phyloP scores from a whole-genome alignment of 495 filamentous ascomycete species.

The Penicillium paxilli region DNA sequence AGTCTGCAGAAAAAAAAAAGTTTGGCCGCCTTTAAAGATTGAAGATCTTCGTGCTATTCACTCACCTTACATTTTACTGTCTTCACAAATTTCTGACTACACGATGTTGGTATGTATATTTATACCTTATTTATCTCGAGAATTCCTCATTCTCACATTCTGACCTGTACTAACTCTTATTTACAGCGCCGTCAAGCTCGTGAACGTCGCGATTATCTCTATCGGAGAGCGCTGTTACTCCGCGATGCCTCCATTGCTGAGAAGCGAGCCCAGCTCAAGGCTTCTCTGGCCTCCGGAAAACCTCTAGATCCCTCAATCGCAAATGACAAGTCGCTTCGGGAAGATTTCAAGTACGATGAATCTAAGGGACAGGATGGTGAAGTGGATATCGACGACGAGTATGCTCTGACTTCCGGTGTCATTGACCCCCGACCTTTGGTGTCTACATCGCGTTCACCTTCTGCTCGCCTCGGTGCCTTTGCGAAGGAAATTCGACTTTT shows the following conservation, averaged over 20 bases:
- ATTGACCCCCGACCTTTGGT: slow-evolving; percentile 87
- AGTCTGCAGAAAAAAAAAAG: slow-evolving; percentile 43
- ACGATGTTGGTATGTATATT: slow-evolving; percentile 45
- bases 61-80: slow-evolving; percentile 1
- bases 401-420: slow-evolving; percentile 78
- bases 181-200: slow-evolving; percentile 70
- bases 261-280: slow-evolving; percentile 83
- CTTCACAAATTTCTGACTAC: slow-evolving; percentile 4
- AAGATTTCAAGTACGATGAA: slow-evolving; percentile 94
- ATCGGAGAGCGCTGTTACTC: slow-evolving; percentile 75
- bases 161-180: slow-evolving; percentile 16
- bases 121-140: background rate
- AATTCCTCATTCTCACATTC: no score
- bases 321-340: slow-evolving; percentile 80
- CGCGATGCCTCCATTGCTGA: slow-evolving; percentile 90
- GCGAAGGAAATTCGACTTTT: slow-evolving; percentile 95
- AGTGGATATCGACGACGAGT: slow-evolving; percentile 93
- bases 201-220: slow-evolving; percentile 91
- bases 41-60: slow-evolving; percentile 4
- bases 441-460: slow-evolving; percentile 87
- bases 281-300: slow-evolving; percentile 80
- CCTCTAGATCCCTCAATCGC: slow-evolving; percentile 85
- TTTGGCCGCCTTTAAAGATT: slow-evolving; percentile 29
- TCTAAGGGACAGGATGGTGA: slow-evolving; percentile 51
- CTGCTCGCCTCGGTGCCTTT: slow-evolving; percentile 79